These are phyloP conservation scores for Drechslera avenae DNA, from an alignment of 2,329 filamentous ascomycete species.

Conservation along the genomic window DNA sequence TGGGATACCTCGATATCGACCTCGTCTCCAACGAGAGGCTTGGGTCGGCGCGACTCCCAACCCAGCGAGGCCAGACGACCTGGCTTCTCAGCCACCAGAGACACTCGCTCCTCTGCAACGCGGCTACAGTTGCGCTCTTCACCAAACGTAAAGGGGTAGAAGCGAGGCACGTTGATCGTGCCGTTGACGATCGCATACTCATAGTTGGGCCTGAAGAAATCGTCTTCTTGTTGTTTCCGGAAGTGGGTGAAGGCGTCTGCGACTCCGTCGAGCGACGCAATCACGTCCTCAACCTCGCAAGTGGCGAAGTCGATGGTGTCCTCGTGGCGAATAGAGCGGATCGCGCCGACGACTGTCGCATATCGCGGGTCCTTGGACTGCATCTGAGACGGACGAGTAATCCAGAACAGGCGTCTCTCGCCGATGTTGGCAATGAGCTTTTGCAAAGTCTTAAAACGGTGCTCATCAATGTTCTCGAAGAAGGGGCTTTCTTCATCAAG, in stretches of 20 bases:
- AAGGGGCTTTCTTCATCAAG: slow-evolving; percentile 31
- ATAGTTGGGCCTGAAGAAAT: slow-evolving; percentile 19
- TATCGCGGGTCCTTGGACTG: slow-evolving; percentile 36
- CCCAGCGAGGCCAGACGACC: not conserved
- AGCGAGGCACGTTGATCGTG: slow-evolving; percentile 26
- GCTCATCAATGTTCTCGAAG: slow-evolving; percentile 29
- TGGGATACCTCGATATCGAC: slow-evolving; percentile 27
- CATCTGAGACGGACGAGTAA: slow-evolving; percentile 29
- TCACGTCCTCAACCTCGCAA: slow-evolving; percentile 19
- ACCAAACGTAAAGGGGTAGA: slow-evolving; percentile 13
- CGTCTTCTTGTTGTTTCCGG: not conserved
- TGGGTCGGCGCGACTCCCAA: not conserved
- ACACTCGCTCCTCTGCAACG: not conserved
- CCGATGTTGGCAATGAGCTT: slow-evolving; percentile 16
- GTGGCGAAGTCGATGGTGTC: slow-evolving; percentile 33
- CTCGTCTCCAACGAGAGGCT: slow-evolving; percentile 6
- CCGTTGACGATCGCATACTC: slow-evolving; percentile 36
- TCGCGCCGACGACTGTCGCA: slow-evolving; percentile 33
- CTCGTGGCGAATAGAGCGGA: slow-evolving; percentile 39
- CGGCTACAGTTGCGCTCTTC: not conserved
- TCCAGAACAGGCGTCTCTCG: slow-evolving; percentile 30
- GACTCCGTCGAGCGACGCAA: not conserved
- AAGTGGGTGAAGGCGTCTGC: slow-evolving; percentile 15
- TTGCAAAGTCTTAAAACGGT: not conserved
- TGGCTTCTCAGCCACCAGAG: not conserved